These are phyloP conservation scores for Lecanosticta acicola DNA, from an alignment of 2,329 filamentous ascomycete genomes.

Conservation along the genomic window DNA sequence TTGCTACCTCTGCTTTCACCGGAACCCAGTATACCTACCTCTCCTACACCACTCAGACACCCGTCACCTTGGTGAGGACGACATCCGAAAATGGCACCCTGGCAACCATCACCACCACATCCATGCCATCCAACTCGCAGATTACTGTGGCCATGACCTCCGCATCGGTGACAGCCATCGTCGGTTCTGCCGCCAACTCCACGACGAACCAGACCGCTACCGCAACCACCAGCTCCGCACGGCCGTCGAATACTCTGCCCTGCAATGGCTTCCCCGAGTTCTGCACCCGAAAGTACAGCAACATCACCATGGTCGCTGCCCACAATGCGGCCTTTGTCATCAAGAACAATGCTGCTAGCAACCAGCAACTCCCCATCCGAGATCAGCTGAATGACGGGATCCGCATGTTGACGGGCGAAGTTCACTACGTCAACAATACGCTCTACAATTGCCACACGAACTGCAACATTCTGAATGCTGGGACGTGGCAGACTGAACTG, in stretches of 20 bases:
- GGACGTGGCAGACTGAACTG: slow-evolving; percentile 70
- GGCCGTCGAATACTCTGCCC: slow-evolving; percentile 64
- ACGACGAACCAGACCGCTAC: slow-evolving; percentile 20
- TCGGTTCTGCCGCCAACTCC: slow-evolving; percentile 14
- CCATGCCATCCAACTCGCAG: slow-evolving; percentile 19
- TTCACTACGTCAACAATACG: slow-evolving; percentile 50
- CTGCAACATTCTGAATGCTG: slow-evolving; percentile 75
- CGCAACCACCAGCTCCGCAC: slow-evolving; percentile 24
- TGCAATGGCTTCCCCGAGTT: slow-evolving; percentile 72
- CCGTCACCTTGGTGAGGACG: slow-evolving; percentile 37
- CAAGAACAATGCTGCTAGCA: slow-evolving; percentile 65
- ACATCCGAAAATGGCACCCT: slow-evolving; percentile 29
- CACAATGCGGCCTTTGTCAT: slow-evolving; percentile 78
- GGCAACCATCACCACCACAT: slow-evolving; percentile 6
- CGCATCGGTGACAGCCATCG: slow-evolving; percentile 21
- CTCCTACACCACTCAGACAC: slow-evolving; percentile 22
- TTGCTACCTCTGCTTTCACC: slow-evolving; percentile 22
- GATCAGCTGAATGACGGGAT: slow-evolving; percentile 73
- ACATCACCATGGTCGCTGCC: slow-evolving; percentile 70
- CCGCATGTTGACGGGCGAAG: slow-evolving; percentile 57
- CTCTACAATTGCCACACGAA: slow-evolving; percentile 79
- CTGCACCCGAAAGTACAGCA: slow-evolving; percentile 70
- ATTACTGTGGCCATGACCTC: slow-evolving; percentile 20
- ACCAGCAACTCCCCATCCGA: slow-evolving; percentile 63
- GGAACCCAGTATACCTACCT: slow-evolving; percentile 28